Percentiles rank a stretch among this genome's conserved stretches.
Conservation (phyloP, 352 stramenopile species). For the Phytophthora capsici region DNA sequence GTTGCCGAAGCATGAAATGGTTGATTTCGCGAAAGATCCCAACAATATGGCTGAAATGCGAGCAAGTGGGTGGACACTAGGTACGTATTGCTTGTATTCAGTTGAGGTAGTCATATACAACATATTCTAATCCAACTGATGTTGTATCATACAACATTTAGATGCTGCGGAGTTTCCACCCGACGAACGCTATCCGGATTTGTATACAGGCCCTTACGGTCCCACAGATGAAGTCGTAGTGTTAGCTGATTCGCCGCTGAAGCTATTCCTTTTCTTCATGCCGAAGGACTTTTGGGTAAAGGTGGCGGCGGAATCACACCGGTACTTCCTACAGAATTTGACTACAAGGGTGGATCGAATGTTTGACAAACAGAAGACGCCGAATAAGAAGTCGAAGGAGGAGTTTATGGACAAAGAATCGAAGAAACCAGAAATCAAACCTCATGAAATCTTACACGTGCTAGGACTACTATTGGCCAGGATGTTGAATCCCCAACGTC, state of each 20-base stretch:
- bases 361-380: slow-evolving; percentile 8
- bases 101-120: slow-evolving; percentile 8
- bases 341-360: neutral
- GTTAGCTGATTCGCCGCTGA: slow-evolving; percentile 4
- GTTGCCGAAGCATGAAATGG: neutral
- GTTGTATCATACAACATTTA: slow-evolving; percentile 16
- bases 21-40: neutral
- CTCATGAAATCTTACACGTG: slow-evolving; percentile 4
- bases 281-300: neutral
- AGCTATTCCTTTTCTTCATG: slow-evolving; percentile 18
- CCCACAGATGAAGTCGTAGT: neutral
- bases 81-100: slow-evolving; percentile 15
- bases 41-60: neutral
- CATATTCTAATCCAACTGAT: slow-evolving; percentile 1
- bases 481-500: slow-evolving; percentile 10
- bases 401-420: neutral
- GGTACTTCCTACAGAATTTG: slow-evolving; percentile 7
- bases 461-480: slow-evolving; percentile 3
- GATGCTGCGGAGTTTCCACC: neutral
- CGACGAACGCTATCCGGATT: neutral
- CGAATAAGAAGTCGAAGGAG: neutral
- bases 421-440: slow-evolving; percentile 6
- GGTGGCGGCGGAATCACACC: neutral
- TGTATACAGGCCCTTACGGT: neutral
- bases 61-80: neutral